Evolutionary conservation across 1,284 basidiomycete species (phyloP).

Genomic region (Fomitopsis betulina): DNA sequence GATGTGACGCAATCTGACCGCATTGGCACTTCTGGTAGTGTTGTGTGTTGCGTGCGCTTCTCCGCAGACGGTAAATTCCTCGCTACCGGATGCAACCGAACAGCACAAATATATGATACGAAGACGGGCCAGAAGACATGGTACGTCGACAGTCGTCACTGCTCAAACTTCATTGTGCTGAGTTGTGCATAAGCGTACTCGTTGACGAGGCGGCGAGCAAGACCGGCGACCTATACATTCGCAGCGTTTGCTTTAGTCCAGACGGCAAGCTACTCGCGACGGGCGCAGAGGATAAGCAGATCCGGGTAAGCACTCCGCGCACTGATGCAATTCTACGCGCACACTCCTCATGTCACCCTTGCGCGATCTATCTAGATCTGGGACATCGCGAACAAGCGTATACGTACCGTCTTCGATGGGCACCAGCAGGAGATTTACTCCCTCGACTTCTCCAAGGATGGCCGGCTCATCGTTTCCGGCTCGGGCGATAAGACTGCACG

Average conservation of each 20-base stretch:
- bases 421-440: constrained; percentile 89
- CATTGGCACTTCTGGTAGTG: neutral
- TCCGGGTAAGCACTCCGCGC: constrained; percentile 42
- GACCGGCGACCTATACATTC: constrained; percentile 61
- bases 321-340: neutral
- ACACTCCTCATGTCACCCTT: too few species aligned
- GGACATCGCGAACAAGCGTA: constrained; percentile 73
- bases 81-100: constrained; percentile 89
- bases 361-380: constrained; percentile 51
- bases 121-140: constrained; percentile 81
- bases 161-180: neutral
- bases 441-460: constrained; percentile 77
- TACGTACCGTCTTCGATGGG: constrained; percentile 71
- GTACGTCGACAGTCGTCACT: constrained; percentile 30
- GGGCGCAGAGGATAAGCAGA: constrained; percentile 66
- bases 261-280: constrained; percentile 67
- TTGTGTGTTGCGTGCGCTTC: constrained; percentile 80
- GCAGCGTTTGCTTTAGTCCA: constrained; percentile 65
- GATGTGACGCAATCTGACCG: neutral
- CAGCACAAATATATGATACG: constrained; percentile 88
- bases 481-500: constrained; percentile 82
- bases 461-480: constrained; percentile 74
- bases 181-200: constrained; percentile 39
- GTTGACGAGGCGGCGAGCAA: constrained; percentile 52
- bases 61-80: constrained; percentile 85